A percentile compares a stretch with the other conserved stretches of the same genome.
Evolutionary conservation across 225 moss, liverwort and hornwort genomes (phyloP).

Genomic region (Takakia lepidozioides): DNA sequence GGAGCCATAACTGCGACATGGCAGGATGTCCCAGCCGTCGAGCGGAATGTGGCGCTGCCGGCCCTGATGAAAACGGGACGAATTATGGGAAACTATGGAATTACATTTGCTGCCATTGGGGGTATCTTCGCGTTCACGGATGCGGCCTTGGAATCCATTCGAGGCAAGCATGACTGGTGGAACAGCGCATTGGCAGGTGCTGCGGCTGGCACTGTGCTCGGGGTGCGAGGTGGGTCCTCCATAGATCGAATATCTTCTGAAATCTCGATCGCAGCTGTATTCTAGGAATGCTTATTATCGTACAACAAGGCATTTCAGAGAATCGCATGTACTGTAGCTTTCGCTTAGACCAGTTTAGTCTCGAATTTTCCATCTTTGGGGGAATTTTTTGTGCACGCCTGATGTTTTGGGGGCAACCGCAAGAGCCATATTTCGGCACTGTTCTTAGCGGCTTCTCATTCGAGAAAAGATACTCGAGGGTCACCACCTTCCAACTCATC

Average conservation of each 20-base stretch:
- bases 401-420: too few species aligned
- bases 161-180: constrained; percentile 75
- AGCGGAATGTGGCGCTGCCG: constrained; percentile 71
- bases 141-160: constrained; percentile 42
- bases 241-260: too few species aligned
- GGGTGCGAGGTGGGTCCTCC: constrained; percentile 56
- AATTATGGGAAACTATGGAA: constrained; percentile 68
- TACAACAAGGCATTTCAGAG: too few species aligned
- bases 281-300: background rate
- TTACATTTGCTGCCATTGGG: constrained; percentile 76
- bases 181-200: constrained; percentile 78
- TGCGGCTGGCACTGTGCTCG: constrained; percentile 73
- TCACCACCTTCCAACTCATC: too few species aligned
- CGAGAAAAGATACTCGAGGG: too few species aligned
- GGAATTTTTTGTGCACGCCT: too few species aligned
- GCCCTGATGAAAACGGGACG: constrained; percentile 64
- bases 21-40: constrained; percentile 81
- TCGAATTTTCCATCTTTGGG: too few species aligned
- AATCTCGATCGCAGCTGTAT: too few species aligned
- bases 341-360: too few species aligned
- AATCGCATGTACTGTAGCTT: too few species aligned
- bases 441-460: too few species aligned
- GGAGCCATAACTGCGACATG: constrained; percentile 81
- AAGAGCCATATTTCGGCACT: too few species aligned
- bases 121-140: constrained; percentile 80